A percentile compares a stretch with the other conserved stretches of the same genome.
Conservation (phyloP, 176 grass and related monocot genomes). For the Zizania latifolia region DNA sequence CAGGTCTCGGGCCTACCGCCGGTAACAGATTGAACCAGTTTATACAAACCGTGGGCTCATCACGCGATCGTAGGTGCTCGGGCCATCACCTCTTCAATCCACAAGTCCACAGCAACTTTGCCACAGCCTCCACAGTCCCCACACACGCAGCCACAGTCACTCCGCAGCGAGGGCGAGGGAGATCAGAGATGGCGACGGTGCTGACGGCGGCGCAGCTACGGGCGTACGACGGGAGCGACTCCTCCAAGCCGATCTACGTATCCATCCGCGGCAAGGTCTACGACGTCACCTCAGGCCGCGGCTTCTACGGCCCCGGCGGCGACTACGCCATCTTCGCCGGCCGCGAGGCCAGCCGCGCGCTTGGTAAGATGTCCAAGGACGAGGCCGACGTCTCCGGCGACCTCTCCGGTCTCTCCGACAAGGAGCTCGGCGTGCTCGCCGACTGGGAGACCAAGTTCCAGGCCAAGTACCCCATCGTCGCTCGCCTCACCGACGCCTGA, state of each 20-base stretch:
- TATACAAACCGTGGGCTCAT: too few species aligned
- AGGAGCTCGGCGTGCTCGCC: slow-evolving; percentile 71
- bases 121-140: background rate
- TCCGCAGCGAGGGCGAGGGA: background rate
- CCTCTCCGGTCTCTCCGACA: slow-evolving; percentile 65
- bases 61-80: too few species aligned
- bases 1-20: too few species aligned
- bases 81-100: too few species aligned
- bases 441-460: slow-evolving; percentile 98
- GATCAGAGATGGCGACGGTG: slow-evolving; percentile 44
- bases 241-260: slow-evolving; percentile 88
- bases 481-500: slow-evolving; percentile 32
- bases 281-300: slow-evolving; percentile 71
- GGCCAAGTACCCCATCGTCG: slow-evolving; percentile 86
- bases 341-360: slow-evolving; percentile 78
- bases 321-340: slow-evolving; percentile 81
- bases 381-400: slow-evolving; percentile 55
- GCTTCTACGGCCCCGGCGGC: slow-evolving; percentile 94
- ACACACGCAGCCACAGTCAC: background rate
- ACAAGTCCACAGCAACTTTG: too few species aligned
- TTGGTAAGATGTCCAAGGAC: slow-evolving; percentile 93
- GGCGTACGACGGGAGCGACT: slow-evolving; percentile 67
- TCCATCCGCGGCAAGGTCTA: slow-evolving; percentile 74
- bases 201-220: slow-evolving; percentile 76
- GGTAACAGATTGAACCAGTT: too few species aligned